Evolutionary conservation across 2,329 filamentous ascomycete genomes (phyloP), one percentile per base, ranked within the genome.

Genomic region (Purpureocillium lavendulum): DNA sequence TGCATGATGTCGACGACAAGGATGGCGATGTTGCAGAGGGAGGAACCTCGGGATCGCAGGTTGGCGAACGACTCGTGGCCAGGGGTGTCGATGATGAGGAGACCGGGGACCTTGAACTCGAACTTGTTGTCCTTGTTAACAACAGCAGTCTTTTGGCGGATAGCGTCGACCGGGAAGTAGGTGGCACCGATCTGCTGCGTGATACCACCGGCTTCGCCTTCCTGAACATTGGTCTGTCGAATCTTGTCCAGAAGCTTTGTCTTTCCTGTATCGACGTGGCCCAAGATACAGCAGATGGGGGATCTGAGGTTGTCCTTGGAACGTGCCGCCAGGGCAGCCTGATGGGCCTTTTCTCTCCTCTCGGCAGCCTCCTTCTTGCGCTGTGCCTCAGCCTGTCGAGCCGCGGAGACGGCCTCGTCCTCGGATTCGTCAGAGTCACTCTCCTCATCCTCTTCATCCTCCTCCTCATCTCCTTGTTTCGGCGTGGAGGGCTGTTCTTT

Each of bases 21-120:
- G 60, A 98, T 98, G 54, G 92, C 92, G 67, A 98, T 98, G 71
- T 98, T 98, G 67, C 94, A 98, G 43, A 98, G 85, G 12, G 89
- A 97, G 31, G 92, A 97, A 67, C 92, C 92, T 68, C 94, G 82
- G 50, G 90, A 96, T 57, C 94, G 85, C 49, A 98, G 69, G 67
- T 98, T 98, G 47, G 90, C 95, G 79, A 98, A 98, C 56, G 92
- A 98, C 79, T 98, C 92, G 88, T 98, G 92, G 70, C 92, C 92
- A 56, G 92, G 94, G 1, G 92, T 98, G 67, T 98, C 92, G 57
- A 98, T 98, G 56, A 98, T 81, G 49, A 98, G 70, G 40, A 98
- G 78, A 75, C 92, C 92, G 33, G 92, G 94, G 16, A 98, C 87
- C 70, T 96, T 98, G 77, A 96, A 94, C 46, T 96, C 86, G 61